Conservation (phyloP, 805 yeast species). For the Metschnikowia kofuensis region DNA sequence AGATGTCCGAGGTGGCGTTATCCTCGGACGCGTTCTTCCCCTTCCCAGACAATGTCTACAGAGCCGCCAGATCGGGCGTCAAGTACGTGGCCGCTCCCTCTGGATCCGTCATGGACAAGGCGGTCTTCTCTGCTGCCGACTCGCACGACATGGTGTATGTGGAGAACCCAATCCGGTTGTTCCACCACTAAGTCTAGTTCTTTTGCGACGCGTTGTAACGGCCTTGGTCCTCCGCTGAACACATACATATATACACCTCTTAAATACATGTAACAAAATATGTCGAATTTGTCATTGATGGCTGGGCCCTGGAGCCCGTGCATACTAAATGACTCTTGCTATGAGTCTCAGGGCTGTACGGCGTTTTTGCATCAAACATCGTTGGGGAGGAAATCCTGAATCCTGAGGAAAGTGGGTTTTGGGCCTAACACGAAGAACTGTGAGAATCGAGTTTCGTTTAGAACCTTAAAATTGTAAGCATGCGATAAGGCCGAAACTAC, state of each 20-base stretch:
- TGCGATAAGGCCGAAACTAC: too few species aligned
- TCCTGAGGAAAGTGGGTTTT: too few species aligned
- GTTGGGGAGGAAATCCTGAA: too few species aligned
- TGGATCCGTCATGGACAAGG: conserved; percentile 97
- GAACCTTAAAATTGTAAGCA: too few species aligned
- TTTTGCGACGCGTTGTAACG: background rate
- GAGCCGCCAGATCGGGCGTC: conserved; percentile 97
- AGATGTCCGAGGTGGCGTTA: conserved; percentile 82
- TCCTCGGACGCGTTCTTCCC: conserved; percentile 99
- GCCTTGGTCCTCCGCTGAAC: background rate
- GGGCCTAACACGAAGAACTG: too few species aligned
- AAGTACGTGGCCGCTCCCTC: conserved; percentile 95
- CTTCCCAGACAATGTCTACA: conserved; percentile 97
- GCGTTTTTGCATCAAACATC: too few species aligned
- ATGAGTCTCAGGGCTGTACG: too few species aligned
- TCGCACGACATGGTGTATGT: conserved; percentile 85
- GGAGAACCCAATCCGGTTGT: conserved; percentile 94
- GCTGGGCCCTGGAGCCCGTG: too few species aligned
- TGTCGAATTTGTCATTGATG: too few species aligned
- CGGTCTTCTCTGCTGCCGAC: conserved; percentile 94
- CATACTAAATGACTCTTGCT: too few species aligned
- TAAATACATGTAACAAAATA: background rate
- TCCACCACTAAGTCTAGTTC: conserved; percentile 72
- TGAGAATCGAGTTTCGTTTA: too few species aligned
- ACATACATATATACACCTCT: background rate